These are phyloP conservation scores for Penicillium sclerotiorum DNA, from an alignment of 2,329 filamentous ascomycete species.

Conservation along the genomic window DNA sequence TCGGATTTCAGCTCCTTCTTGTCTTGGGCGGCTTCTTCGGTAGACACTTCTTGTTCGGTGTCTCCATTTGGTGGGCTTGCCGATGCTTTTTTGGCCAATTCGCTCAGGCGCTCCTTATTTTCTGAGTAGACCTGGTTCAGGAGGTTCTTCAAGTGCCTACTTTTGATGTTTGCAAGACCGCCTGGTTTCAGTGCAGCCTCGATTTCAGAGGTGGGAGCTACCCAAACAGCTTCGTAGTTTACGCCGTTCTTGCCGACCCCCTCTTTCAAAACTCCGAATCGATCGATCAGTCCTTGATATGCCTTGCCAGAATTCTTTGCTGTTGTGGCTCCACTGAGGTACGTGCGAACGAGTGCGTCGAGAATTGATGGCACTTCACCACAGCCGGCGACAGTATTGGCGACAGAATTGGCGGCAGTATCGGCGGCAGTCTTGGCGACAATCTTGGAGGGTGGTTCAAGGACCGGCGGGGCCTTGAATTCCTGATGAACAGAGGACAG, in stretches of 20 bases:
- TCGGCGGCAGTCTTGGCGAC: no score
- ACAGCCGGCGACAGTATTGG: slow-evolving; percentile 71
- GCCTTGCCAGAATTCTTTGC: slow-evolving; percentile 65
- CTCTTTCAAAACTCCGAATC: slow-evolving; percentile 64
- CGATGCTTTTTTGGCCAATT: slow-evolving; percentile 47
- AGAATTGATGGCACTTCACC: slow-evolving; percentile 67
- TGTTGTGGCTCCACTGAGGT: slow-evolving; percentile 64
- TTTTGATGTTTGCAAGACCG: slow-evolving; percentile 72
- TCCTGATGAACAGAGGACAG: no score
- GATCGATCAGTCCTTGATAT: slow-evolving; percentile 65
- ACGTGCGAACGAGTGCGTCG: slow-evolving; percentile 64
- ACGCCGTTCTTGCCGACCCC: slow-evolving; percentile 72
- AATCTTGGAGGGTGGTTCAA: no score
- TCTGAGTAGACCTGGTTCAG: slow-evolving; percentile 72
- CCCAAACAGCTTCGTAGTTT: slow-evolving; percentile 71
- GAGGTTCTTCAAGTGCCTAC: slow-evolving; percentile 71
- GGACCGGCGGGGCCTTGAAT: no score
- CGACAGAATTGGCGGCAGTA: no score
- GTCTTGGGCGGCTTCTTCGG: slow-evolving; percentile 47
- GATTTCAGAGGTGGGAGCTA: slow-evolving; percentile 62
- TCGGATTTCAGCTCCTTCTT: slow-evolving; percentile 63
- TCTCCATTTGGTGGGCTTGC: slow-evolving; percentile 27
- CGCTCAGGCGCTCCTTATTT: slow-evolving; percentile 60
- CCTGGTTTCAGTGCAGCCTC: slow-evolving; percentile 69
- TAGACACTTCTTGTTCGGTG: slow-evolving; percentile 25